These are phyloP conservation scores for Coniochaeta ligniaria DNA, from an alignment of 2,329 filamentous ascomycete species.

Conservation along the genomic window DNA sequence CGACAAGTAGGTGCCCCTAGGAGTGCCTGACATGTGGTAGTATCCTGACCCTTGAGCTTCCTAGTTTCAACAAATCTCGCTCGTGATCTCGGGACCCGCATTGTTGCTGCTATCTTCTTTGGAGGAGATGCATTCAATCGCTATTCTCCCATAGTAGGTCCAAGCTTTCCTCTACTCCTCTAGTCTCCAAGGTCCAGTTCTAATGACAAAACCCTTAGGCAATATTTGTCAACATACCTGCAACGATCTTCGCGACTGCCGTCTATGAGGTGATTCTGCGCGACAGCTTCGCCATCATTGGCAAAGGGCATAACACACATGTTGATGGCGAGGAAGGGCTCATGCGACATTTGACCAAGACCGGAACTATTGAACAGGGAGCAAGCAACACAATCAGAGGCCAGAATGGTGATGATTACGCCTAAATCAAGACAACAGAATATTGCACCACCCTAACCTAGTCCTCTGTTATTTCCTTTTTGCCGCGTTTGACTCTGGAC, in stretches of 20 bases:
- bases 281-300: slow-evolving; percentile 44
- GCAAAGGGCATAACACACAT: slow-evolving; percentile 39
- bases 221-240: slow-evolving; percentile 49
- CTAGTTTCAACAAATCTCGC: slow-evolving; percentile 46
- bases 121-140: slow-evolving; percentile 38
- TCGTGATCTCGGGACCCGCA: slow-evolving; percentile 49
- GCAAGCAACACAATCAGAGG: background rate
- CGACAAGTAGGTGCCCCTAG: slow-evolving; percentile 25
- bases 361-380: slow-evolving; percentile 19
- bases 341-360: slow-evolving; percentile 30
- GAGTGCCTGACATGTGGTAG: background rate
- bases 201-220: background rate
- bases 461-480: too few species aligned
- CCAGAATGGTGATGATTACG: background rate
- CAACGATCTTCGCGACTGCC: slow-evolving; percentile 45
- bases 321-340: slow-evolving; percentile 44
- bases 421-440: background rate
- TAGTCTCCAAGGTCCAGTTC: background rate
- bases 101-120: slow-evolving; percentile 52
- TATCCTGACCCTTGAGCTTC: background rate
- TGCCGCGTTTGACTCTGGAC: too few species aligned
- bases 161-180: background rate
- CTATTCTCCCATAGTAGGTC: background rate
- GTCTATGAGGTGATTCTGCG: slow-evolving; percentile 49
- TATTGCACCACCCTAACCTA: too few species aligned